Conservation (phyloP, 768 basidiomycete species). For the Lactifluus subvellereus region DNA sequence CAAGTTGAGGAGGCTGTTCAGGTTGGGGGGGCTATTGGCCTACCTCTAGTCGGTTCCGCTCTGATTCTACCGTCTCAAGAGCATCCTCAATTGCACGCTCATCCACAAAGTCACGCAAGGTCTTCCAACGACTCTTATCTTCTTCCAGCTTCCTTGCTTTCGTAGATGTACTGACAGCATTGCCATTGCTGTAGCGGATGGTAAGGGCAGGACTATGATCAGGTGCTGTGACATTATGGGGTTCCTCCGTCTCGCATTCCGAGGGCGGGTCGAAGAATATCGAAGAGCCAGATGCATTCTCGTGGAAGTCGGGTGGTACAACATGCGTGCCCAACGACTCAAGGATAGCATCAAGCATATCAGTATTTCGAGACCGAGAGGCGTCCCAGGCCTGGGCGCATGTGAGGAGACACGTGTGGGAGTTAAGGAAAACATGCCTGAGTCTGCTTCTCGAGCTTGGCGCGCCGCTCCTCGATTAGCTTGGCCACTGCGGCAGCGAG, state of each 20-base stretch:
- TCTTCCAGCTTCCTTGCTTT: conserved; percentile 25
- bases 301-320: conserved; percentile 75
- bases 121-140: conserved; percentile 69
- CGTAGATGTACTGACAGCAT: conserved; percentile 5
- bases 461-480: conserved; percentile 66
- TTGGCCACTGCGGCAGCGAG: conserved; percentile 69
- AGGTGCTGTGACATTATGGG: conserved; percentile 21
- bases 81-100: conserved; percentile 76
- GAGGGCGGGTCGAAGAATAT: conserved; percentile 76
- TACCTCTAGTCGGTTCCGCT: conserved; percentile 63
- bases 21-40: conserved; percentile 26
- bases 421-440: conserved; percentile 38
- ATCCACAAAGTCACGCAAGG: conserved; percentile 78
- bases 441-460: conserved; percentile 52
- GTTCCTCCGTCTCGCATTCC: conserved; percentile 31
- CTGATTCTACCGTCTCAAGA: conserved; percentile 65
- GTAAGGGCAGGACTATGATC: conserved; percentile 42
- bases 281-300: conserved; percentile 58
- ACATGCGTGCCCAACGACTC: conserved; percentile 66
- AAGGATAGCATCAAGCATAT: conserved; percentile 60
- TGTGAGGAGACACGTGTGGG: background rate
- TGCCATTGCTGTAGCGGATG: conserved; percentile 28
- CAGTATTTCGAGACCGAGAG: conserved; percentile 51
- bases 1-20: conserved; percentile 35
- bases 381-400: conserved; percentile 62